Conservation (phyloP, 2,329 filamentous ascomycete genomes). For the Emericellopsis cladophorae region DNA sequence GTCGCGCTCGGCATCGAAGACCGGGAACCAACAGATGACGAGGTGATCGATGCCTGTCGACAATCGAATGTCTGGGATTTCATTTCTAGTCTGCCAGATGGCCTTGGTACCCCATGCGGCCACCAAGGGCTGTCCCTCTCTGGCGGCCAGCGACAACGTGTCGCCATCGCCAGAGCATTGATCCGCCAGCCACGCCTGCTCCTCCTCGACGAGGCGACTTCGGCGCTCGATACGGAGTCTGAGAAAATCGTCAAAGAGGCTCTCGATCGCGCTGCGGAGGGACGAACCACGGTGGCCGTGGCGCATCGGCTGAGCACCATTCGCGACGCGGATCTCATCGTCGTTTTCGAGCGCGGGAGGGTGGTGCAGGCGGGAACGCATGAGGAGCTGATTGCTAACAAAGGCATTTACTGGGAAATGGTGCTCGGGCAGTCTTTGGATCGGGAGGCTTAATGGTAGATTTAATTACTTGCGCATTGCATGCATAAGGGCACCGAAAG, state of each 20-base stretch:
- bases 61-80: slow-evolving; percentile 45
- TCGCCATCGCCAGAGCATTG: slow-evolving; percentile 61
- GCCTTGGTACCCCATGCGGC: slow-evolving; percentile 51
- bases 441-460: slow-evolving; percentile 37
- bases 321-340: slow-evolving; percentile 49
- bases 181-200: slow-evolving; percentile 54
- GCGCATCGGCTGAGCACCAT: slow-evolving; percentile 45
- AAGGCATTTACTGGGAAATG: slow-evolving; percentile 41
- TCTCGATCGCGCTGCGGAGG: slow-evolving; percentile 32
- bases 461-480: background rate
- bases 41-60: slow-evolving; percentile 34
- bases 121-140: slow-evolving; percentile 57
- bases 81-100: slow-evolving; percentile 40
- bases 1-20: slow-evolving; percentile 32
- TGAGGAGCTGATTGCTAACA: slow-evolving; percentile 27
- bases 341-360: slow-evolving; percentile 35
- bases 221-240: slow-evolving; percentile 48
- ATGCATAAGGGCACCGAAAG: too few species aligned
- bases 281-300: slow-evolving; percentile 46
- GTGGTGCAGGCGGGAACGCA: slow-evolving; percentile 51
- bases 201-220: slow-evolving; percentile 62
- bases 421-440: slow-evolving; percentile 30
- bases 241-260: slow-evolving; percentile 54
- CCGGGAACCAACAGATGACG: slow-evolving; percentile 15
- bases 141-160: slow-evolving; percentile 60